phyloP scores from a whole-genome alignment of 2,329 filamentous ascomycete species.

The Talaromyces sp. region DNA sequence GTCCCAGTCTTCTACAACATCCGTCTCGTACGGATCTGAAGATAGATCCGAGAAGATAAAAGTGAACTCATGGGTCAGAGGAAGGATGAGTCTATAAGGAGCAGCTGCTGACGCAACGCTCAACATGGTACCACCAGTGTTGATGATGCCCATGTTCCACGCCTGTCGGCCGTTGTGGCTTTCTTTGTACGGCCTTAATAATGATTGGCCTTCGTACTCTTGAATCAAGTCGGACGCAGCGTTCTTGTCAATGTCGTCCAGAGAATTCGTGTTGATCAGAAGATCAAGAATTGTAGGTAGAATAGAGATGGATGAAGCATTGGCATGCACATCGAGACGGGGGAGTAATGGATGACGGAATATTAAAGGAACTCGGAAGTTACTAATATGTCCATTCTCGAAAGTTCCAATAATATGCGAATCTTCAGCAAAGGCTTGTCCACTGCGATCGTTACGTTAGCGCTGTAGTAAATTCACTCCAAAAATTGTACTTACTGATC shows the following conservation, averaged over 20 bases:
- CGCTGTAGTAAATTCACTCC: background rate
- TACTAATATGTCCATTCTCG: slow-evolving; percentile 47
- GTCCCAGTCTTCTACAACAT: slow-evolving; percentile 36
- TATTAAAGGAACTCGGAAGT: slow-evolving; percentile 46
- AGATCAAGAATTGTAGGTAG: slow-evolving; percentile 50
- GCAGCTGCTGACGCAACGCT: slow-evolving; percentile 72
- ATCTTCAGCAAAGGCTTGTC: slow-evolving; percentile 46
- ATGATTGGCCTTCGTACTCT: slow-evolving; percentile 49
- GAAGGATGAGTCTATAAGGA: slow-evolving; percentile 68
- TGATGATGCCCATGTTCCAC: slow-evolving; percentile 39
- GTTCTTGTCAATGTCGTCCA: slow-evolving; percentile 33
- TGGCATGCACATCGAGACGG: slow-evolving; percentile 40
- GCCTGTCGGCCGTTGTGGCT: slow-evolving; percentile 34
- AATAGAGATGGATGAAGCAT: slow-evolving; percentile 46
- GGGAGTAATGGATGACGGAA: slow-evolving; percentile 48
- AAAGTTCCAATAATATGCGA: slow-evolving; percentile 40
- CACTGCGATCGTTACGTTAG: slow-evolving; percentile 26
- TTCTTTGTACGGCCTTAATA: slow-evolving; percentile 44
- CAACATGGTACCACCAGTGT: slow-evolving; percentile 51
- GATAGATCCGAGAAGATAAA: slow-evolving; percentile 38
- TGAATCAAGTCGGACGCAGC: slow-evolving; percentile 43
- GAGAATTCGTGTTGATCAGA: slow-evolving; percentile 41
- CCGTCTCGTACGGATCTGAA: slow-evolving; percentile 36
- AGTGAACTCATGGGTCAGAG: slow-evolving; percentile 69
- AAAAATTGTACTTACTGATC: slow-evolving; percentile 34